phyloP scores from a whole-genome alignment of 2,329 filamentous ascomycete genomes.

The Monosporascus sp. region DNA sequence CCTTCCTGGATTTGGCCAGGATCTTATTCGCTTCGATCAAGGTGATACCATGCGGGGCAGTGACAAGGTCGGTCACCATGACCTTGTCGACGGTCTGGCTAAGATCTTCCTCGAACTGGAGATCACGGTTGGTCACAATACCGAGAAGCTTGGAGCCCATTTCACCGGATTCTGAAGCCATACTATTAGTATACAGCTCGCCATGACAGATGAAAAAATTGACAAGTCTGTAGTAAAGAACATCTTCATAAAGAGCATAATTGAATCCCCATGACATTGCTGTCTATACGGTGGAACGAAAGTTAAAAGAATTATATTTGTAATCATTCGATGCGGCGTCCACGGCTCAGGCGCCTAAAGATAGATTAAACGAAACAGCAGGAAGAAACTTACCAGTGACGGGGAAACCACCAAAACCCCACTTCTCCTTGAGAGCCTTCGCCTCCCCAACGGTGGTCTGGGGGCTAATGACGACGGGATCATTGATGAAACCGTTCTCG shows the following conservation, averaged over 20 bases:
- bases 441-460: conserved; percentile 87
- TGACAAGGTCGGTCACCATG: conserved; percentile 94
- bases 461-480: conserved; percentile 86
- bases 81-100: conserved; percentile 73
- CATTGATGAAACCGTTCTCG: conserved; percentile 98
- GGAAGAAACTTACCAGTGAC: conserved; percentile 75
- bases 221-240: conserved; percentile 7
- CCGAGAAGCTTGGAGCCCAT: conserved; percentile 94
- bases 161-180: conserved; percentile 70
- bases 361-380: conserved; percentile 4
- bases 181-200: conserved; percentile 30
- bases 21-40: conserved; percentile 88
- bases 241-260: conserved; percentile 43
- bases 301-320: conserved; percentile 82
- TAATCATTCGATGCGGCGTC: conserved; percentile 62
- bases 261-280: conserved; percentile 78
- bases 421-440: conserved; percentile 89
- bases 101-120: conserved; percentile 84
- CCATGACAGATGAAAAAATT: conserved; percentile 2
- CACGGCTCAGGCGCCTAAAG: conserved; percentile 4
- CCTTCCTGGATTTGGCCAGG: conserved; percentile 93
- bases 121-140: conserved; percentile 96
- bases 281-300: conserved; percentile 99
- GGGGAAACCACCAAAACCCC: conserved; percentile 97
- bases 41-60: conserved; percentile 75